A percentile compares a stretch with the other conserved stretches of the same genome.
Conservation (phyloP, 2,329 filamentous ascomycete genomes). For the Alternaria sp. region DNA sequence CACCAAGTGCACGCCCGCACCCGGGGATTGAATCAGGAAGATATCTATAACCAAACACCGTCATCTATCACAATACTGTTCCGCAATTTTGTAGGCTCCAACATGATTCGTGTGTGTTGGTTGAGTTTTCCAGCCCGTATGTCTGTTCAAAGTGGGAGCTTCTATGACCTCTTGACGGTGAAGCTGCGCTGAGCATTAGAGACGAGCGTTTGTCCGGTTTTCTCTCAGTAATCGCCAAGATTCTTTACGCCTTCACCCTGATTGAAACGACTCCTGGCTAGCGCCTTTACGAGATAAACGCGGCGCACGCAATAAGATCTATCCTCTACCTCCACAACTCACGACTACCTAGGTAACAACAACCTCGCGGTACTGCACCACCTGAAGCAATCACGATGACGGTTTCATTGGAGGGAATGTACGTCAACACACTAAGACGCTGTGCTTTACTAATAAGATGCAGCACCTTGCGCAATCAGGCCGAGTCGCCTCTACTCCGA, state of each 20-base stretch:
- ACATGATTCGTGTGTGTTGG: too few relatives aligned
- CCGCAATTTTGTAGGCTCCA: too few relatives aligned
- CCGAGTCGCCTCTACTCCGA: neutral
- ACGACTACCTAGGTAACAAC: too few relatives aligned
- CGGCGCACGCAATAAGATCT: neutral
- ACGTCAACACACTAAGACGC: neutral
- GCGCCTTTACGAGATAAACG: too few relatives aligned
- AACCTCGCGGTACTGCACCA: too few relatives aligned
- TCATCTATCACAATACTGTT: neutral
- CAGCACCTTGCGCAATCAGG: neutral
- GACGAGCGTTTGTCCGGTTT: too few relatives aligned
- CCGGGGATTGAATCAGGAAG: too few relatives aligned
- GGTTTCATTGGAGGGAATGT: neutral
- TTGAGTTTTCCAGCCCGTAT: accelerated
- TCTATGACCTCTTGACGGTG: neutral
- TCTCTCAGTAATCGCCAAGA: too few relatives aligned
- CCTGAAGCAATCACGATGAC: neutral
- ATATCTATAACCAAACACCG: neutral
- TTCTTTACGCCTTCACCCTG: too few relatives aligned
- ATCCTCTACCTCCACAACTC: too few relatives aligned
- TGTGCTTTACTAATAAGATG: neutral
- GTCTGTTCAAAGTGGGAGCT: neutral
- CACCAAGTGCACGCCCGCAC: neutral
- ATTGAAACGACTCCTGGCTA: too few relatives aligned
- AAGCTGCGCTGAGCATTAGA: neutral